These are phyloP conservation scores for Wickerhamomyces hampshirensis DNA, from an alignment of 805 yeast genomes.

Conservation along the genomic window DNA sequence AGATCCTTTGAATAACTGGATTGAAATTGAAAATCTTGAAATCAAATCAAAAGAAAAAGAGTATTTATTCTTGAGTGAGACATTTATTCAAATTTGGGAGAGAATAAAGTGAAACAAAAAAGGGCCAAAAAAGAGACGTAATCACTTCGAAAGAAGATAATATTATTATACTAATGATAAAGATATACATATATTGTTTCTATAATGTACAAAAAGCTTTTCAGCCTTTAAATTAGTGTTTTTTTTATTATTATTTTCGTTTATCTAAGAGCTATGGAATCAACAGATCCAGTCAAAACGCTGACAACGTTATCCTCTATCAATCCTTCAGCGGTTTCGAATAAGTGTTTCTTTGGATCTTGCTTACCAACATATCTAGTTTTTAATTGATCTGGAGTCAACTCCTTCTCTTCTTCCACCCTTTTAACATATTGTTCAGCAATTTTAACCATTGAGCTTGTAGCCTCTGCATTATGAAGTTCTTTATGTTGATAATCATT, in stretches of 20 bases:
- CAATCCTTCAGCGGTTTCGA: conserved; percentile 79
- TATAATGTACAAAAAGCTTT: not conserved
- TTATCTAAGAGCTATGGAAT: conserved; percentile 82
- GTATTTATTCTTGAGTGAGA: conserved; percentile 55
- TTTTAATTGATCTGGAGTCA: conserved; percentile 82
- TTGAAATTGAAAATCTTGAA: conserved; percentile 49
- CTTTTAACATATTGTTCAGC: conserved; percentile 87
- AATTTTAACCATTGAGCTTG: conserved; percentile 78
- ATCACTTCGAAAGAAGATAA: too few species aligned
- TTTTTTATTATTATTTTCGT: not conserved
- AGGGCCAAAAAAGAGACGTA: not conserved
- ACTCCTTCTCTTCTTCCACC: conserved; percentile 86
- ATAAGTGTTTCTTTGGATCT: conserved; percentile 96
- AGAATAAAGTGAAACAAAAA: conserved; percentile 12
- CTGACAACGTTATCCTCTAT: conserved; percentile 90
- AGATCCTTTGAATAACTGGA: conserved; percentile 46
- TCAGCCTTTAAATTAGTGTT: too few species aligned
- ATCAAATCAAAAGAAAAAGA: conserved; percentile 48
- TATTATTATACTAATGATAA: too few species aligned
- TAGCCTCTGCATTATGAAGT: conserved; percentile 64
- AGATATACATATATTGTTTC: not conserved
- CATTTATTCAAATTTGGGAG: conserved; percentile 68
- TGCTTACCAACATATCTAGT: conserved; percentile 97
- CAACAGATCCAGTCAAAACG: conserved; percentile 82
- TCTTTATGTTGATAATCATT: conserved; percentile 75